Percentiles rank a stretch among this genome's conserved stretches.
Evolutionary conservation across 106 monocot species (phyloP).

Genomic region (Acorus gramineus): DNA sequence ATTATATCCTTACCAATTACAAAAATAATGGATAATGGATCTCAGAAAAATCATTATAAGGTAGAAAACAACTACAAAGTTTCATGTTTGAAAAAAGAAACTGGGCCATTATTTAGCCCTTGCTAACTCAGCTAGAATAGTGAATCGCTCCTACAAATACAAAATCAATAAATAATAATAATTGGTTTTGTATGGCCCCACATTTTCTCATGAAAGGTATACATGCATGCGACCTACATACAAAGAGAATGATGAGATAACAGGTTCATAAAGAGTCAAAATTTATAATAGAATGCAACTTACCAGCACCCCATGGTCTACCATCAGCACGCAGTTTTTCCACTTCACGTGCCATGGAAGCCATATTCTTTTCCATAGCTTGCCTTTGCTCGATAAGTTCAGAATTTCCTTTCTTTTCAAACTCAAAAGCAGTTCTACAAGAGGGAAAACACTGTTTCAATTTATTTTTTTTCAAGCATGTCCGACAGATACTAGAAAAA

Average conservation of each 20-base stretch:
- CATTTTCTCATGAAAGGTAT: too few relatives aligned
- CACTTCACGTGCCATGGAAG: slow-evolving; percentile 28
- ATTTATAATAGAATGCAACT: background rate
- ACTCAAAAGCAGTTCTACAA: slow-evolving; percentile 55
- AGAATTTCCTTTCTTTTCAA: slow-evolving; percentile 72
- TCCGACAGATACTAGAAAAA: background rate
- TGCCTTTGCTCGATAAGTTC: slow-evolving; percentile 23
- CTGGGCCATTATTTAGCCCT: too few relatives aligned
- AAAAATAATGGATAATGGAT: too few relatives aligned
- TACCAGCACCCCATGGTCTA: slow-evolving; percentile 22
- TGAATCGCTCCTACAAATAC: too few relatives aligned
- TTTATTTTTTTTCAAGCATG: background rate
- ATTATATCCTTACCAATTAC: too few relatives aligned
- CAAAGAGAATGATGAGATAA: background rate
- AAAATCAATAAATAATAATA: too few relatives aligned
- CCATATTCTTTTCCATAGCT: slow-evolving; percentile 24
- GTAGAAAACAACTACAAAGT: too few relatives aligned
- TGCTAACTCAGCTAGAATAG: too few relatives aligned
- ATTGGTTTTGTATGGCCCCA: too few relatives aligned
- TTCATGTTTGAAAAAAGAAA: too few relatives aligned
- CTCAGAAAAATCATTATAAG: too few relatives aligned
- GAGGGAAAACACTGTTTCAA: background rate
- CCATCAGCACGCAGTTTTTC: slow-evolving; percentile 19
- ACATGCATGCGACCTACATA: too few relatives aligned
- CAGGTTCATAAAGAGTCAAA: background rate